phyloP scores from a whole-genome alignment of 1,139 yeast species.

The Lodderomyces oxycetoniae region DNA sequence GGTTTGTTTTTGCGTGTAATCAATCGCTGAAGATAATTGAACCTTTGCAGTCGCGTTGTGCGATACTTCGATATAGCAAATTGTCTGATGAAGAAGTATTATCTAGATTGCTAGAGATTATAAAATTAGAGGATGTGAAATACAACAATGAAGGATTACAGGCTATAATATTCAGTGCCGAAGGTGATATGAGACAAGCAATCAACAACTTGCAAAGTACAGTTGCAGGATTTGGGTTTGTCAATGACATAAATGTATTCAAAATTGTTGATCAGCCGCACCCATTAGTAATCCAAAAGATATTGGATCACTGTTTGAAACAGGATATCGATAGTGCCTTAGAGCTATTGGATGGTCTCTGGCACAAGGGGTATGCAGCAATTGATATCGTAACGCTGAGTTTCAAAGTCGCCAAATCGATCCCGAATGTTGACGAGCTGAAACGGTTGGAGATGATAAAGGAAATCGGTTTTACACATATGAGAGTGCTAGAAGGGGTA shows the following conservation, averaged over 20 bases:
- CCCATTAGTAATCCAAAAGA: constrained; percentile 77
- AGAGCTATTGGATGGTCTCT: constrained; percentile 60
- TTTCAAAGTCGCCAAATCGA: constrained; percentile 77
- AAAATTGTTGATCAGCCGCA: constrained; percentile 97
- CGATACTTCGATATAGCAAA: constrained; percentile 80
- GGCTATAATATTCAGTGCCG: constrained; percentile 93
- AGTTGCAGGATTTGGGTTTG: constrained; percentile 88
- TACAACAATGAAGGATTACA: constrained; percentile 88
- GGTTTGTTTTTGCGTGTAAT: constrained; percentile 97
- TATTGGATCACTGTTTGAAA: constrained; percentile 51
- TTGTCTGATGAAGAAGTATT: constrained; percentile 82
- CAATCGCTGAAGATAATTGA: constrained; percentile 92
- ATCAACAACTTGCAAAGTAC: constrained; percentile 91
- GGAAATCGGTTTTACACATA: constrained; percentile 84
- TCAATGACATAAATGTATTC: constrained; percentile 86
- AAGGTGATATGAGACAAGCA: constrained; percentile 99
- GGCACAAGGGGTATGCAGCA: constrained; percentile 91
- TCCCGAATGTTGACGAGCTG: constrained; percentile 63
- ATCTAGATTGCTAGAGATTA: constrained; percentile 67
- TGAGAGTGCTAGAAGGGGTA: constrained; percentile 92
- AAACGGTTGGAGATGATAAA: constrained; percentile 70
- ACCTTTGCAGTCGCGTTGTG: constrained; percentile 95
- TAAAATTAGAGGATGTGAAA: constrained; percentile 65
- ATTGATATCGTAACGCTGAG: constrained; percentile 89
- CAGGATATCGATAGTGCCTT: constrained; percentile 64